These are phyloP conservation scores for Silene uniflora DNA, from an alignment of 148 eudicot species.

Conservation along the genomic window DNA sequence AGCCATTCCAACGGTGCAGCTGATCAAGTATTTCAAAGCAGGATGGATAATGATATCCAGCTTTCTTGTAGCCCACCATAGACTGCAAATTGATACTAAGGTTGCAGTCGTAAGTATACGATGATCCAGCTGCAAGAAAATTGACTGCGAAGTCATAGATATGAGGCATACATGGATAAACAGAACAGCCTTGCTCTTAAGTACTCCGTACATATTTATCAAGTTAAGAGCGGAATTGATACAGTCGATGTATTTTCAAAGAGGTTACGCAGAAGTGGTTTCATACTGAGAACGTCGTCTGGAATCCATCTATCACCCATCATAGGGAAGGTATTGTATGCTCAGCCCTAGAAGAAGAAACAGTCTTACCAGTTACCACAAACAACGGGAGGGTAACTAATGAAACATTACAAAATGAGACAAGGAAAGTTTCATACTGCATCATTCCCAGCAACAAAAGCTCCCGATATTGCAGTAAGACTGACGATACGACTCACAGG, in stretches of 20 bases:
- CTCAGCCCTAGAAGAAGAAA: slow-evolving; percentile 62
- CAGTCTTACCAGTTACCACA: background rate
- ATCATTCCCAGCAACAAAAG: slow-evolving; percentile 99
- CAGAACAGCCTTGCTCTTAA: too few species aligned
- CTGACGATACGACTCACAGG: slow-evolving; percentile 89
- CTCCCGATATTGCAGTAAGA: slow-evolving; percentile 86
- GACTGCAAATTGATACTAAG: slow-evolving; percentile 55
- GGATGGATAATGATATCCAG: slow-evolving; percentile 90
- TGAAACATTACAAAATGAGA: background rate
- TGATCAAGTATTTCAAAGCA: slow-evolving; percentile 67
- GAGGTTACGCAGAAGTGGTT: slow-evolving; percentile 83
- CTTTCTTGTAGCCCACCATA: slow-evolving; percentile 83
- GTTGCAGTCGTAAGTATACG: slow-evolving; percentile 89
- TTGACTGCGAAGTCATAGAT: too few species aligned
- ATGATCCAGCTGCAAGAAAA: slow-evolving; percentile 71
- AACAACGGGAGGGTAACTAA: background rate
- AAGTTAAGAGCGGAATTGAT: background rate
- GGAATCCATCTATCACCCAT: slow-evolving; percentile 99
- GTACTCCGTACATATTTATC: too few species aligned
- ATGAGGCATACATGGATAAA: too few species aligned
- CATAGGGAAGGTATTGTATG: slow-evolving; percentile 90
- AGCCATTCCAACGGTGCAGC: slow-evolving; percentile 85
- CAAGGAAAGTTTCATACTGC: slow-evolving; percentile 53
- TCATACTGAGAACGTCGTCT: slow-evolving; percentile 79
- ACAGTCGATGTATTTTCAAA: slow-evolving; percentile 94